These are phyloP conservation scores for Wallacemonas collosoma DNA, from an alignment of 208 protist species.

Conservation along the genomic window DNA sequence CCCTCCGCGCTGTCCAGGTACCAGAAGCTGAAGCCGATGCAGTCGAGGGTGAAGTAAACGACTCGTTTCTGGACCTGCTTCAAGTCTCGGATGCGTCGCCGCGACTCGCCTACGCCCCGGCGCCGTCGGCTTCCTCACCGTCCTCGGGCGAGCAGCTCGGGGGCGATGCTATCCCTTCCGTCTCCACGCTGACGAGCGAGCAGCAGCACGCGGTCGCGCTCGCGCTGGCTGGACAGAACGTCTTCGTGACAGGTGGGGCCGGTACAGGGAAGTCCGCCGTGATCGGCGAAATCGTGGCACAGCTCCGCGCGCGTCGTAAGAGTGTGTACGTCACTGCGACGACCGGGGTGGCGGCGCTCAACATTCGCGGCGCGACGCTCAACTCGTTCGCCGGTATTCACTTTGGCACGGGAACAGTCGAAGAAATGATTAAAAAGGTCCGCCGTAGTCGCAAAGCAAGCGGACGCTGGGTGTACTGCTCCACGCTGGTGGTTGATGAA, in stretches of 20 bases:
- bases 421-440: slow-evolving; percentile 38
- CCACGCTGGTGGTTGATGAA: slow-evolving; percentile 75
- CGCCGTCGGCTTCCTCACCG: background rate
- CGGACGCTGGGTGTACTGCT: slow-evolving; percentile 40
- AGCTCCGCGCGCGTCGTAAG: slow-evolving; percentile 20
- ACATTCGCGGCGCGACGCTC: slow-evolving; percentile 59
- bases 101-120: background rate
- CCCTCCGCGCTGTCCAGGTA: too few relatives aligned
- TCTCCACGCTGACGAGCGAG: slow-evolving; percentile 13
- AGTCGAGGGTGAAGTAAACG: background rate
- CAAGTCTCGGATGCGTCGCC: background rate
- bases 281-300: slow-evolving; percentile 45
- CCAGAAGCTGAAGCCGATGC: too few relatives aligned
- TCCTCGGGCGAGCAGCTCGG: background rate
- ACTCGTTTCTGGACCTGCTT: background rate
- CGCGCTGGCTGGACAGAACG: slow-evolving; percentile 31
- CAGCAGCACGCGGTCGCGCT: slow-evolving; percentile 34
- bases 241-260: slow-evolving; percentile 68
- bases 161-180: background rate
- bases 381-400: slow-evolving; percentile 57
- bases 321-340: slow-evolving; percentile 60
- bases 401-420: slow-evolving; percentile 28
- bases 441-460: slow-evolving; percentile 36
- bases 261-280: slow-evolving; percentile 69
- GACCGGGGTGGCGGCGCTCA: slow-evolving; percentile 63